phyloP scores from a whole-genome alignment of 179 eudicot species.

The Silene noctiflora region DNA sequence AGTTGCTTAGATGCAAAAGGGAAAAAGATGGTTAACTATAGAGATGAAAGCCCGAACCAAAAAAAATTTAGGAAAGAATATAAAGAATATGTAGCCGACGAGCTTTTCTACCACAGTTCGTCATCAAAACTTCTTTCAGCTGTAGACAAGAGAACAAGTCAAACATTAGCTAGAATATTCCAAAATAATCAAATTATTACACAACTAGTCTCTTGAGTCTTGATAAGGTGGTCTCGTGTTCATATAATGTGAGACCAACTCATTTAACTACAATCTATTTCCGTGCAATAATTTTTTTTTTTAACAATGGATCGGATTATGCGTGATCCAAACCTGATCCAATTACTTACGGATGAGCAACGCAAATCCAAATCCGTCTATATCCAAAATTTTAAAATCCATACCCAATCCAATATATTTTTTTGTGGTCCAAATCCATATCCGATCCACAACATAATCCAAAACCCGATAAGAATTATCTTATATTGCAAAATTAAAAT shows the following conservation, averaged over 20 bases:
- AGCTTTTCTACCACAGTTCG: conserved; percentile 21
- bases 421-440: no score
- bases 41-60: conserved; percentile 18
- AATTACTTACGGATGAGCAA: no score
- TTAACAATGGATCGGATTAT: no score
- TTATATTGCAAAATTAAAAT: no score
- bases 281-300: background rate
- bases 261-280: background rate
- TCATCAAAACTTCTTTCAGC: conserved; percentile 22
- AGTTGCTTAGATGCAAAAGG: conserved; percentile 15
- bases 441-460: no score
- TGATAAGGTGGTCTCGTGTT: background rate
- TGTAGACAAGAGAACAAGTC: background rate
- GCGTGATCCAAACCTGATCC: no score
- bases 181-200: background rate
- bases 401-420: no score
- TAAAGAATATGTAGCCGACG: conserved; percentile 29
- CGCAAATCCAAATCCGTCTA: no score
- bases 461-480: no score
- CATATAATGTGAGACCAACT: background rate
- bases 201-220: background rate
- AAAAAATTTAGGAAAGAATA: conserved; percentile 29
- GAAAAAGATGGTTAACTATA: conserved; percentile 10
- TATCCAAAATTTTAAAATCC: no score
- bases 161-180: background rate